Evolutionary conservation across 805 yeast species (phyloP).

Genomic region (Candida gorgasii): DNA sequence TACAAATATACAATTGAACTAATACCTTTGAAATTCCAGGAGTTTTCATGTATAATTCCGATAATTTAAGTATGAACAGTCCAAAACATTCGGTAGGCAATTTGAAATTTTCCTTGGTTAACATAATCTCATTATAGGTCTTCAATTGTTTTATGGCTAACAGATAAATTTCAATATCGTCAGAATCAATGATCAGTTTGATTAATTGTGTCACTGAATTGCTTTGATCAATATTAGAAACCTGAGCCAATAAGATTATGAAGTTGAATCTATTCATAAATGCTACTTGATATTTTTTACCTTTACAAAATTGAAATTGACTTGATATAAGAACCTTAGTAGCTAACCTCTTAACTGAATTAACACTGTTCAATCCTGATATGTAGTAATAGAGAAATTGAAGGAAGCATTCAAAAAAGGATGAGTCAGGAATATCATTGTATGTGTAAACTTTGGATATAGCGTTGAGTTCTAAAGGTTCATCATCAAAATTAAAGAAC

Average conservation of each 20-base stretch:
- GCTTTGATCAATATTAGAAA: conserved; percentile 34
- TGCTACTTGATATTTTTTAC: conserved; percentile 28
- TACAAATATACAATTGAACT: conserved; percentile 14
- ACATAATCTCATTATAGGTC: conserved; percentile 19
- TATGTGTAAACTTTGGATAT: conserved; percentile 19
- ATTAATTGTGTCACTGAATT: conserved; percentile 29
- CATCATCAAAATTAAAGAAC: conserved; percentile 40
- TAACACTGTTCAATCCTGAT: conserved; percentile 24
- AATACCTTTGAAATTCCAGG: conserved; percentile 22
- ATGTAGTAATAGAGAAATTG: conserved; percentile 34
- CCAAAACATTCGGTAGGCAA: conserved; percentile 24
- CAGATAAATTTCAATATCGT: conserved; percentile 26
- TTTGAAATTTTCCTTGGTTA: not conserved
- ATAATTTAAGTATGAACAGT: conserved; percentile 17
- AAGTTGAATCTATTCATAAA: conserved; percentile 40
- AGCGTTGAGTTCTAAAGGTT: conserved; percentile 24
- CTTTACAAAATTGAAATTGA: conserved; percentile 30
- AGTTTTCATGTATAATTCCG: conserved; percentile 13
- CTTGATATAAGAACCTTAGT: conserved; percentile 41
- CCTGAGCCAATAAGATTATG: conserved; percentile 31
- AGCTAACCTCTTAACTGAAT: conserved; percentile 28
- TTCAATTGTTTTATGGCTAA: conserved; percentile 23
- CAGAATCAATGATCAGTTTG: conserved; percentile 21
- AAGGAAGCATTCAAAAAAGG: conserved; percentile 40
- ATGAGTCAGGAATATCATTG: conserved; percentile 27